Percentiles rank a stretch among this genome's conserved stretches.
Evolutionary conservation across 306 rosid species (phyloP).

Genomic region (Erythrophleum fordii): DNA sequence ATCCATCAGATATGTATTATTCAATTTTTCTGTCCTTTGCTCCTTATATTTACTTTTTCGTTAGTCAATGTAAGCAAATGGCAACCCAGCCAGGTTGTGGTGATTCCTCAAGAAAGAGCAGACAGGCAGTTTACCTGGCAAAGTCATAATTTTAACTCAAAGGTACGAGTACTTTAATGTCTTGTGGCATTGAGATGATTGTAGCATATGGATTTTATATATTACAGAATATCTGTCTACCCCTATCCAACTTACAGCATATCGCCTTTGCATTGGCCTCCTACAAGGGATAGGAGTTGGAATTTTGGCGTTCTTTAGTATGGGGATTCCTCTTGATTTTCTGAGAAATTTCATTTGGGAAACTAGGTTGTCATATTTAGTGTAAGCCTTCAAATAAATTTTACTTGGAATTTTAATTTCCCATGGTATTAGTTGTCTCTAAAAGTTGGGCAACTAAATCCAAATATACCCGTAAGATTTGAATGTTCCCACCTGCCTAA

Average conservation of each 20-base stretch:
- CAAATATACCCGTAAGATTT: too few species aligned
- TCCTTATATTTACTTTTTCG: not conserved
- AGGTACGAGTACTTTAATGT: not conserved
- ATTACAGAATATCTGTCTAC: not conserved
- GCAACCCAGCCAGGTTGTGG: not conserved
- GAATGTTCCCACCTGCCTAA: too few species aligned
- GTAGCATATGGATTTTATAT: not conserved
- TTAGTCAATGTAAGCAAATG: not conserved
- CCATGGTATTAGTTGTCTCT: not conserved
- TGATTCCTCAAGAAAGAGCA: not conserved
- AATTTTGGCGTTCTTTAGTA: not conserved
- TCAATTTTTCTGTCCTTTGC: not conserved
- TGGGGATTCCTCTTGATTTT: not conserved
- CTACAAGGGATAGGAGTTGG: not conserved
- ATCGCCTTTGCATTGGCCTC: not conserved
- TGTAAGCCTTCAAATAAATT: not conserved
- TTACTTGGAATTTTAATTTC: not conserved
- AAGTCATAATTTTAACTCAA: not conserved
- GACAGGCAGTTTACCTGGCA: not conserved
- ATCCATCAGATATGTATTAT: slow-evolving; percentile 12
- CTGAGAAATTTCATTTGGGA: too few species aligned
- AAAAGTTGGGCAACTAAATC: not conserved
- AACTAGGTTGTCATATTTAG: too few species aligned
- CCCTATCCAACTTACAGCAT: not conserved
- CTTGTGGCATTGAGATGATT: not conserved